Conservation (phyloP, 2,329 filamentous ascomycete species). For the Scedosporium boydii region DNA sequence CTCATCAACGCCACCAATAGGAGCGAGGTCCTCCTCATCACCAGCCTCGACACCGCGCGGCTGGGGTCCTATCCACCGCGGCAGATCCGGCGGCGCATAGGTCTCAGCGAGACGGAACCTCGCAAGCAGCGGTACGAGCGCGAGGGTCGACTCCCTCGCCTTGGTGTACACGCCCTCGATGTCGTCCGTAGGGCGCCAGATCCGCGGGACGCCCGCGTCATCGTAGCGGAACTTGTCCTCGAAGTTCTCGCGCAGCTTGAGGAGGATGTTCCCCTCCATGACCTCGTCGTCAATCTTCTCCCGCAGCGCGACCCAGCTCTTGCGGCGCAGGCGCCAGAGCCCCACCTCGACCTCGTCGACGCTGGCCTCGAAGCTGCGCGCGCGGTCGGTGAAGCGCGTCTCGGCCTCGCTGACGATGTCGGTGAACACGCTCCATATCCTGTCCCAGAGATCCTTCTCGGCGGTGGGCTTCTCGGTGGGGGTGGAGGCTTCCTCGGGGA, state of each 20-base stretch:
- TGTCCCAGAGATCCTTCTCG: conserved; percentile 91
- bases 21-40: conserved; percentile 81
- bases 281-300: conserved; percentile 94
- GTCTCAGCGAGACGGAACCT: conserved; percentile 72
- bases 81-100: conserved; percentile 68
- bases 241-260: conserved; percentile 96
- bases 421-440: conserved; percentile 82
- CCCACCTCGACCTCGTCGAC: conserved; percentile 86
- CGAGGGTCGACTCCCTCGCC: conserved; percentile 84
- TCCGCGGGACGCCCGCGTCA: conserved; percentile 83
- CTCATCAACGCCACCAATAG: conserved; percentile 90
- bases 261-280: conserved; percentile 90
- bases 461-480: conserved; percentile 56
- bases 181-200: conserved; percentile 94
- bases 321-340: conserved; percentile 82
- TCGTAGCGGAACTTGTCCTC: conserved; percentile 99
- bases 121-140: conserved; percentile 79
- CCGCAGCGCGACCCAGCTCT: conserved; percentile 86
- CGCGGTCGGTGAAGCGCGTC: conserved; percentile 73
- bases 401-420: conserved; percentile 80
- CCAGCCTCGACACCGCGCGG: conserved; percentile 66
- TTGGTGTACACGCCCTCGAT: conserved; percentile 93
- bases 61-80: conserved; percentile 70
- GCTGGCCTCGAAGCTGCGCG: conserved; percentile 88
- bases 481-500: conserved; percentile 66